Base-by-base conservation (phyloP, 768 basidiomycete species). In the Suillus placidus region DNA sequence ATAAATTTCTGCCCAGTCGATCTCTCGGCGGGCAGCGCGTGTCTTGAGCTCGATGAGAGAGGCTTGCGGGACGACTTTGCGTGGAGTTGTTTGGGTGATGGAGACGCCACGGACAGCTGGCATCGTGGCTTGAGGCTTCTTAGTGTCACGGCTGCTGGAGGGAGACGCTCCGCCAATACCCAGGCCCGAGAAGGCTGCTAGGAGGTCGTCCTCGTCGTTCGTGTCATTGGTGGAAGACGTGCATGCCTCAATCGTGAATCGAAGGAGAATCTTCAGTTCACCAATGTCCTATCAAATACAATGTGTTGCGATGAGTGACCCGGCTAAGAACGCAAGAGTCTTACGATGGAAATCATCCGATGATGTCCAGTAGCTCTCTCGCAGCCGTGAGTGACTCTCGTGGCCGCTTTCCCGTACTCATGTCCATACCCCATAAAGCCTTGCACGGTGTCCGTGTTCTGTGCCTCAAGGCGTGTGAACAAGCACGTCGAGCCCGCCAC, bases 321-420 rank as follows among this genome's bases (percentile, higher is more conserved):
- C 55, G 16, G 18, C 45, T 38, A 20, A 37, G 2, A 12, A 57
- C 13, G 18, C 10, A 16, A 23, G 8, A 30, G 13, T 74, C 88
- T 76, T 73, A 90, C 90, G 66, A 90, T 90, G 68, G 77, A 79
- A 13, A 91, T 74, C 64, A 89, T 84, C 30, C 89, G 81, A 70
- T 90, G 85, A 68, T 92, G 89, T 0, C 84, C 87, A 1, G 83
- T 79, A 57, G 79, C 79, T 34, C 79, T 76, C 62, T 82, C 81
- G 68, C 88, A 88, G 49, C 83, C 85, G 5, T 73, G 67, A 1
- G 82, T 83, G 23, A 76, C 70, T n/a, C 64, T 75, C 0, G 89
- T 88, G 4, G 83, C 80, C 0, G 83, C 84, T 66, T 80, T 82
- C 70, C 91, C 86, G 69, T 90, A 94, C 65, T 84, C 87, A 57